These are phyloP conservation scores for Rhodosporidiobolus sp. DNA, from an alignment of 768 basidiomycete genomes.

Conservation along the genomic window DNA sequence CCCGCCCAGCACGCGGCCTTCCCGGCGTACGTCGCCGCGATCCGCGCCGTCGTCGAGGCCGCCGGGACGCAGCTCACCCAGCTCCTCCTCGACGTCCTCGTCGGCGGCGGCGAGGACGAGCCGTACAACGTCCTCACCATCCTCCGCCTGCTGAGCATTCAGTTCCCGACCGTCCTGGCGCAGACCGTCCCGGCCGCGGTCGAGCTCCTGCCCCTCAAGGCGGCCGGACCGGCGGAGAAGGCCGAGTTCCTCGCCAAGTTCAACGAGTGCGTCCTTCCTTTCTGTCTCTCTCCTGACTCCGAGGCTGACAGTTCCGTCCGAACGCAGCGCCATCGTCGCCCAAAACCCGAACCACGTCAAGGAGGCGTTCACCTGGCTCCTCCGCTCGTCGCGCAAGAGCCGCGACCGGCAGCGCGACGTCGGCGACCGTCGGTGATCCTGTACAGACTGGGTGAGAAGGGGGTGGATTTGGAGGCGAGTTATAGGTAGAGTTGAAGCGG, in stretches of 20 bases:
- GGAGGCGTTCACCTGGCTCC: slow-evolving; percentile 58
- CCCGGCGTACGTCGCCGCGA: slow-evolving; percentile 50
- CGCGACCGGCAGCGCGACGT: slow-evolving; percentile 27
- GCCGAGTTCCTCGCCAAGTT: slow-evolving; percentile 70
- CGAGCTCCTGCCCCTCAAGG: slow-evolving; percentile 60
- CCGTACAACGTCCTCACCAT: slow-evolving; percentile 70
- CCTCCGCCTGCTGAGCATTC: slow-evolving; percentile 63
- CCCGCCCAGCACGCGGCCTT: slow-evolving; percentile 11
- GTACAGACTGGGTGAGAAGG: no score
- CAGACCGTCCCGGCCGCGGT: slow-evolving; percentile 70
- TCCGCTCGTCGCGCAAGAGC: slow-evolving; percentile 36
- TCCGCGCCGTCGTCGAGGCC: slow-evolving; percentile 58
- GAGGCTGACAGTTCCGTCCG: neutral
- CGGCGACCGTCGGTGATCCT: slow-evolving; percentile 30
- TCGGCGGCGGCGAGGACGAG: slow-evolving; percentile 82
- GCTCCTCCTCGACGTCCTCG: slow-evolving; percentile 64
- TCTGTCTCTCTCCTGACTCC: slow-evolving; percentile 3
- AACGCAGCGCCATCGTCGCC: slow-evolving; percentile 61
- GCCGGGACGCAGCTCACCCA: slow-evolving; percentile 61
- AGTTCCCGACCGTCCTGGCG: slow-evolving; percentile 68
- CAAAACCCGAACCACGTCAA: slow-evolving; percentile 76
- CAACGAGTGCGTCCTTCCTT: slow-evolving; percentile 58
- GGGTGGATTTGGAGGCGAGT: no score
- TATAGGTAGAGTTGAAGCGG: no score
- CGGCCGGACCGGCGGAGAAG: slow-evolving; percentile 55